Evolutionary conservation across 2,329 filamentous ascomycete genomes (phyloP).

Genomic region (Nigrospora sphaerica): DNA sequence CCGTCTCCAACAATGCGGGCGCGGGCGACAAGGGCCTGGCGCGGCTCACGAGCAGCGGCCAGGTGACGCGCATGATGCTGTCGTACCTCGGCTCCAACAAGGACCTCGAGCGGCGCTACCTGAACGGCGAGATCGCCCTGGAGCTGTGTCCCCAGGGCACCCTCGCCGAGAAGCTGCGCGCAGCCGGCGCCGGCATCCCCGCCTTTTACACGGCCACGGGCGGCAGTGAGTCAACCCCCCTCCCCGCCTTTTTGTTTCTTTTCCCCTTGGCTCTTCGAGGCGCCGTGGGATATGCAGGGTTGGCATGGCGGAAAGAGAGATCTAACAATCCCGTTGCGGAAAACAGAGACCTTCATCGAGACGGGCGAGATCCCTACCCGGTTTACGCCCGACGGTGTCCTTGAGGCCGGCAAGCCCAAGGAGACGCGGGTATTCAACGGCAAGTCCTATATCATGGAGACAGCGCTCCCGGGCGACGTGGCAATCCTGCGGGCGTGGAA

Average conservation of each 20-base stretch:
- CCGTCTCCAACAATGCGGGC: constrained; percentile 77
- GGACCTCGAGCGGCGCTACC: constrained; percentile 64
- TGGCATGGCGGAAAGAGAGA: too few species aligned
- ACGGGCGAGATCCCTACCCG: constrained; percentile 61
- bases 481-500: constrained; percentile 73
- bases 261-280: too few species aligned
- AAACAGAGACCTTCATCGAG: constrained; percentile 55
- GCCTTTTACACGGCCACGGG: constrained; percentile 77
- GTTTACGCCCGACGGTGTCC: constrained; percentile 50
- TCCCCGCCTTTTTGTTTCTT: not conserved
- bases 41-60: constrained; percentile 60
- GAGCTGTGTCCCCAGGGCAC: constrained; percentile 74
- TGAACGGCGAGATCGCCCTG: constrained; percentile 66
- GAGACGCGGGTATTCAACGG: constrained; percentile 70
- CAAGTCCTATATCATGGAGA: constrained; percentile 70
- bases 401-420: constrained; percentile 57
- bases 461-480: constrained; percentile 67
- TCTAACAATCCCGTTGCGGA: not conserved
- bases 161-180: constrained; percentile 63
- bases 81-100: constrained; percentile 77
- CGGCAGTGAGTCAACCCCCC: constrained; percentile 38
- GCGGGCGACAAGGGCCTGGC: constrained; percentile 62
- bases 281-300: too few species aligned
- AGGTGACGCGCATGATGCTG: constrained; percentile 64
- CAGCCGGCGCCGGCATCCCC: constrained; percentile 69